Evolutionary conservation across 2,329 filamentous ascomycete genomes (phyloP), one percentile per base, ranked within the genome.

Genomic region (Seiridium cupressi): DNA sequence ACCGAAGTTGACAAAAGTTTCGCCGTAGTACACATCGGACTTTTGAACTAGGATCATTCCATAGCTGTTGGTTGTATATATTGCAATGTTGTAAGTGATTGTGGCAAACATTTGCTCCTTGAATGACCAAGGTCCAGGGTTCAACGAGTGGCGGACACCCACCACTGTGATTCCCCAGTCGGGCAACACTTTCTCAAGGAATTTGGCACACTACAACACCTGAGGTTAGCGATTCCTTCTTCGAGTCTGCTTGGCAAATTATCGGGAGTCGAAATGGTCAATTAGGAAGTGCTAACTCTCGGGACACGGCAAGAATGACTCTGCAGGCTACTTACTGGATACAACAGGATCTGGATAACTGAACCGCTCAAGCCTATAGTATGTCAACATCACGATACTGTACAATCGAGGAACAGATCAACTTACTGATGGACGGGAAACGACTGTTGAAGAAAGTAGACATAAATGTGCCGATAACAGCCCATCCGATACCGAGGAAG

Each of bases 271-370:
- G 18, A 26, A 26, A 26, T 26, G 18, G 1, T 26, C 18, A 26
- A 26, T 26, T 26, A 26, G 18, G 18, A 26, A 26, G 18, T 26
- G 18, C 1, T 26, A 26, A 26, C 18, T 26, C 18, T 26, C 18
- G 18, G 18, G 18, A 26, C 18, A 26, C 1, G 18, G 18, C 18
- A 26, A 26, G 18, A 26, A 26, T 26, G 18, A 26, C 18, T 26
- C 18, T 26, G 18, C 18, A 26, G 2, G 18, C 18, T 26, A 26
- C 18, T 26, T 26, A 26, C 18, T 0, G 81, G 82, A 18, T 73
- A 81, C 0, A 81, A 72, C 3, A 81, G 69, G 47, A 82, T 77
- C 66, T 82, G 79, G 55, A 77, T 75, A 5, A 78, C 76, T 7
- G 71, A 58, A 32, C 56, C 56, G 40, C 47, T 51, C 35, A 58